Evolutionary conservation across 2,329 filamentous ascomycete species (phyloP).

Genomic region (Neonectria faginata): DNA sequence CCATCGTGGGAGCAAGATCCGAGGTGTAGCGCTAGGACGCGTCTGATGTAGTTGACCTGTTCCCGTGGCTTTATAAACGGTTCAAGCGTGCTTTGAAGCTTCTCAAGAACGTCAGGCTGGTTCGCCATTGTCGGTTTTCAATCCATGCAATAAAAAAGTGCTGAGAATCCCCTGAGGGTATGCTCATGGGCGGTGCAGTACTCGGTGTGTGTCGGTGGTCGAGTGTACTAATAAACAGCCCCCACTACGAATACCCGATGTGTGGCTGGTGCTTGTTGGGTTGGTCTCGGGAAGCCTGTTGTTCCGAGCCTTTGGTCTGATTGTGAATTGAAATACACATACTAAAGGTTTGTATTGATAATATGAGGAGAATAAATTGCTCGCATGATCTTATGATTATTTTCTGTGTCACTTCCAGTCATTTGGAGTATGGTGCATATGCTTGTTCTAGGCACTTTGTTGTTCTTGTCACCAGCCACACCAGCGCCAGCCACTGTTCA

Average conservation of each 20-base stretch:
- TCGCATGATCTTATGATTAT: not conserved
- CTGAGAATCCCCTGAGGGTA: constrained; percentile 13
- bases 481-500: constrained; percentile 32
- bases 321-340: not conserved
- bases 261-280: constrained; percentile 25
- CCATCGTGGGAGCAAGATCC: constrained; percentile 59
- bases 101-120: constrained; percentile 49
- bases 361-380: not conserved
- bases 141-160: constrained; percentile 25
- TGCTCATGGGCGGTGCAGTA: constrained; percentile 9
- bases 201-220: constrained; percentile 22
- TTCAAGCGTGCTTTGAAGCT: constrained; percentile 58
- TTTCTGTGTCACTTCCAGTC: too few species aligned
- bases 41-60: constrained; percentile 67
- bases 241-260: not conserved
- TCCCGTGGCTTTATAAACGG: constrained; percentile 69
- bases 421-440: not conserved
- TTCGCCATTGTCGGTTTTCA: constrained; percentile 46
- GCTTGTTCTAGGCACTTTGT: not conserved
- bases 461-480: constrained; percentile 30
- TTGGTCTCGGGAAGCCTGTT: not conserved
- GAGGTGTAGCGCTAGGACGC: constrained; percentile 66
- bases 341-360: too few species aligned
- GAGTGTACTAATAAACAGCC: constrained; percentile 11
- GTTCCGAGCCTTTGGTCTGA: not conserved